phyloP scores from a whole-genome alignment of 768 basidiomycete species.

The Suillus ampliporus region DNA sequence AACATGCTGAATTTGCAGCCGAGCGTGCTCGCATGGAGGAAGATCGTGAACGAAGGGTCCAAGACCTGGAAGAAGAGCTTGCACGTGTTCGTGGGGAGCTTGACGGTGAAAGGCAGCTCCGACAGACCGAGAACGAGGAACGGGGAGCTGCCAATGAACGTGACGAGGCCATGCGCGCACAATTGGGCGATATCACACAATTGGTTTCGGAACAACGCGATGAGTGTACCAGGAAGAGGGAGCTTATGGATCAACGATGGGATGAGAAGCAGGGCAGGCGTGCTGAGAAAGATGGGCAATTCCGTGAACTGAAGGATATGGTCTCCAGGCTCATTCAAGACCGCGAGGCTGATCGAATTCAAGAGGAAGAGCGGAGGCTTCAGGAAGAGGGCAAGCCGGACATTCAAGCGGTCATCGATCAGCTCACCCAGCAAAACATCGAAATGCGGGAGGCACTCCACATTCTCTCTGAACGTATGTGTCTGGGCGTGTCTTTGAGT shows the following conservation, averaged over 20 bases:
- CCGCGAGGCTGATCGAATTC: conserved; percentile 54
- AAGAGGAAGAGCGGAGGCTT: conserved; percentile 57
- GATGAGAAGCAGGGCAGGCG: conserved; percentile 64
- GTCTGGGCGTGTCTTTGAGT: conserved; percentile 25
- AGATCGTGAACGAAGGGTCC: conserved; percentile 60
- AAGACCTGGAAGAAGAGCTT: conserved; percentile 67
- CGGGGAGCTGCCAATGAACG: conserved; percentile 67
- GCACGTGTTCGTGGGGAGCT: conserved; percentile 60
- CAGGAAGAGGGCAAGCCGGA: conserved; percentile 65
- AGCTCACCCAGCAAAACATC: conserved; percentile 60
- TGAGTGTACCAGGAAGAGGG: conserved; percentile 62
- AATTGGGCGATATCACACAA: conserved; percentile 75
- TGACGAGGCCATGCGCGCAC: conserved; percentile 61
- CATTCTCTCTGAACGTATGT: conserved; percentile 60
- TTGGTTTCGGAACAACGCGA: conserved; percentile 71
- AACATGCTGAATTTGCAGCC: conserved; percentile 54
- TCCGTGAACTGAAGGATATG: conserved; percentile 64
- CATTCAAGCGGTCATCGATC: conserved; percentile 64
- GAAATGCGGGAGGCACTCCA: conserved; percentile 64
- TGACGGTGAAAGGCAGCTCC: conserved; percentile 63
- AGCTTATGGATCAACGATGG: conserved; percentile 65
- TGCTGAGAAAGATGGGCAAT: conserved; percentile 60
- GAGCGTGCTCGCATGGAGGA: conserved; percentile 52
- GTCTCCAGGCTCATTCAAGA: conserved; percentile 62
- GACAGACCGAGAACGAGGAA: conserved; percentile 61